phyloP scores from a whole-genome alignment of 78 protist genomes.

The Creolimax fragrantissima region DNA sequence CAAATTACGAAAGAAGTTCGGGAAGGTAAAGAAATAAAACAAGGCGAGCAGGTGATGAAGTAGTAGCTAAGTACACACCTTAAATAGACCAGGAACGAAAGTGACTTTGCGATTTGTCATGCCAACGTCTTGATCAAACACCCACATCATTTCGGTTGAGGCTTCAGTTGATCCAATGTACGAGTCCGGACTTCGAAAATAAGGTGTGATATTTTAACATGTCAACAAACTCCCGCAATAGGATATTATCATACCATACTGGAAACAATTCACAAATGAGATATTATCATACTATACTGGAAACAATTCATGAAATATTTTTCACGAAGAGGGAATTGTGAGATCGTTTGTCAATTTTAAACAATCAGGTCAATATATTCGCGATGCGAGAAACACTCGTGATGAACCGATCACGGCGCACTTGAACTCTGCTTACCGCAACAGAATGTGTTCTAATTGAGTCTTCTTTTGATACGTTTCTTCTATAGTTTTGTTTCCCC shows the following conservation, averaged over 20 bases:
- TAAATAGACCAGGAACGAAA: slow-evolving; percentile 91
- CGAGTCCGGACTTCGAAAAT: slow-evolving; percentile 85
- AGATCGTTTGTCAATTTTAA: no score
- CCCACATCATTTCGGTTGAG: slow-evolving; percentile 49
- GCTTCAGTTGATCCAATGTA: slow-evolving; percentile 85
- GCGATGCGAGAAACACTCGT: no score
- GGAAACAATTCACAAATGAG: not conserved
- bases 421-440: slow-evolving; percentile 16
- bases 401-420: no score
- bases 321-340: no score
- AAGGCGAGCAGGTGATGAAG: no score
- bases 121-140: slow-evolving; percentile 19
- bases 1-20: no score
- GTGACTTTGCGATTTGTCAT: slow-evolving; percentile 42
- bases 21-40: no score
- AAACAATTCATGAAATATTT: no score
- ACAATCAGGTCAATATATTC: no score
- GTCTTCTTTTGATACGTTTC: slow-evolving; percentile 39
- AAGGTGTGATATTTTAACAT: not conserved
- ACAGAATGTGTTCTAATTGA: slow-evolving; percentile 86
- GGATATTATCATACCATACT: not conserved
- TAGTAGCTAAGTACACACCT: slow-evolving; percentile 24
- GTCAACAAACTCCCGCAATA: no score
- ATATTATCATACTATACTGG: not conserved
- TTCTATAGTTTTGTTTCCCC: slow-evolving; percentile 5